Evolutionary conservation across 768 basidiomycete species (phyloP), one percentile per base, ranked within the genome.

Genomic region (Auricularia sp.): DNA sequence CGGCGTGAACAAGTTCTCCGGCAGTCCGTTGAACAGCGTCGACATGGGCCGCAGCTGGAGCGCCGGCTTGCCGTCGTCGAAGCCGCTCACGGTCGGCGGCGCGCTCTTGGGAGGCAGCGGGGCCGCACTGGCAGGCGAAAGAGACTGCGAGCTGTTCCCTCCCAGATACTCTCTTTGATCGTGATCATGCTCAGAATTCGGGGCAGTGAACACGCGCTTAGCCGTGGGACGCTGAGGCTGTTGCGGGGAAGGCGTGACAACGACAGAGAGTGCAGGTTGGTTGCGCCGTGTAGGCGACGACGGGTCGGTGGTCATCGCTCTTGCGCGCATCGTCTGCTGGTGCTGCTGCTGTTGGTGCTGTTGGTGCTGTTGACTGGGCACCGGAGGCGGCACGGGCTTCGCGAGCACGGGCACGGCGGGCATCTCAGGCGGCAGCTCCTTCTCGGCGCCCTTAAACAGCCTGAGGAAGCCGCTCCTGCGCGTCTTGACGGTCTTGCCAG

Each of bases 391-490:
- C 23, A 23, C 11, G 6, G 23, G 23, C 2, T 14, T n/a, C 29
- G 56, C 16, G 43, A 69, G 69, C 62, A 81, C 79, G 3, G 77
- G 74, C 36, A 83, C 69, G 10, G 80, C 72, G 12, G 87, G 86
- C 8, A 89, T 79, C 18, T 88, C 85, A 5, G 85, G 85, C 1
- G 81, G 81, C 7, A 74, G 73, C 51, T 82, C 81, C 61, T 79
- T 80, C 29, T 76, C 74, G 29, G 16, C 23, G 18, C 80, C 79
- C 69, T 86, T 84, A 71, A 92, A 91, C 11, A 93, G 75, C 61
- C 87, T 79, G 86, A 92, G 83, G 71, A 93, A 90, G 3, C 82
- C 90, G 67, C 90, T 91, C 72, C 87, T 91, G 78, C 88, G 91
- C 66, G 87, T 87, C 69, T 83, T 89, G 61, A 92, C 72, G 1